Evolutionary conservation across 2,329 filamentous ascomycete species (phyloP).

Genomic region (Ascocoryne sarcoides): DNA sequence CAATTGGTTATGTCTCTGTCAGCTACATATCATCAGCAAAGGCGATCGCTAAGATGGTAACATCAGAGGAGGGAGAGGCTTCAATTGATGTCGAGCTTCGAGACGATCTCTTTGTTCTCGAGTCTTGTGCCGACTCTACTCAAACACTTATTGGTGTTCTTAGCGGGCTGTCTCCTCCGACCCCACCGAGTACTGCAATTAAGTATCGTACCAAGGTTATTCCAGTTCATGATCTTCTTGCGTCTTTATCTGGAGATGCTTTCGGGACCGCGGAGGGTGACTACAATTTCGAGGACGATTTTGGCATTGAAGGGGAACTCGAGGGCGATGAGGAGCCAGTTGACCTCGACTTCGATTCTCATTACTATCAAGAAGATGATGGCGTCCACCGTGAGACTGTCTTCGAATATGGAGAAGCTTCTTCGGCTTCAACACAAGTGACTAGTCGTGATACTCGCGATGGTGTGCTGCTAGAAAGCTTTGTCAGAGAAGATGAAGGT

Average conservation of each 20-base stretch:
- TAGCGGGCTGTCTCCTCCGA: conserved; percentile 74
- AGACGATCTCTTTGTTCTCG: conserved; percentile 80
- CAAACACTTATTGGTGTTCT: conserved; percentile 78
- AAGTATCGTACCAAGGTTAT: conserved; percentile 85
- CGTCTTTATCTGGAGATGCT: conserved; percentile 82
- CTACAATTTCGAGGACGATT: conserved; percentile 55
- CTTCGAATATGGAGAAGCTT: conserved; percentile 30
- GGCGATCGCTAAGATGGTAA: conserved; percentile 49
- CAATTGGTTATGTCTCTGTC: conserved; percentile 74
- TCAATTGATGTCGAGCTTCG: conserved; percentile 71
- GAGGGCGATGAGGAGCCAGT: conserved; percentile 36
- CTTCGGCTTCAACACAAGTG: conserved; percentile 20
- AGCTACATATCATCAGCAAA: conserved; percentile 80
- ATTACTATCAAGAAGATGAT: conserved; percentile 37
- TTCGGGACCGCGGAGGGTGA: conserved; percentile 57
- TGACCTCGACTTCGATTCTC: conserved; percentile 35
- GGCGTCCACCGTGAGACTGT: conserved; percentile 21
- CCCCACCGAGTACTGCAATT: conserved; percentile 68
- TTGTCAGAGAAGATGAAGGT: conserved; percentile 30
- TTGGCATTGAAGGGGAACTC: conserved; percentile 40
- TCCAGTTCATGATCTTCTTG: conserved; percentile 78
- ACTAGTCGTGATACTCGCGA: conserved; percentile 35
- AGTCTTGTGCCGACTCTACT: conserved; percentile 94
- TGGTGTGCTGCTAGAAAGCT: conserved; percentile 37
- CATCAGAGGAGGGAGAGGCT: conserved; percentile 49